Evolutionary conservation across 140 eudicot genomes (phyloP).

Genomic region (Bidens hawaiensis): DNA sequence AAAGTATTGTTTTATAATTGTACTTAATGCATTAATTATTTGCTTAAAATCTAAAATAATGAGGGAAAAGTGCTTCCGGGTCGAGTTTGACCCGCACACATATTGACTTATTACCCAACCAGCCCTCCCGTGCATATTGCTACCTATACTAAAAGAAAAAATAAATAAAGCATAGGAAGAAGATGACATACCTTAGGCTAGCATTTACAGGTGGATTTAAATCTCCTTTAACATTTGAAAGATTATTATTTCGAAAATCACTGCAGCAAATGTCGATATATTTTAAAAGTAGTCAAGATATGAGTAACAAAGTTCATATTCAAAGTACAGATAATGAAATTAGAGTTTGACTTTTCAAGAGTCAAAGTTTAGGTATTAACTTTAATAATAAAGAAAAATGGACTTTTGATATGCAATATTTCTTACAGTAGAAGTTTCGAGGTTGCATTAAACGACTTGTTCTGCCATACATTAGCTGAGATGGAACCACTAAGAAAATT

Average conservation of each 20-base stretch:
- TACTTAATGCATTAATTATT: background rate
- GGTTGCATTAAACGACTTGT: constrained; percentile 39
- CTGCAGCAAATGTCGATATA: constrained; percentile 33
- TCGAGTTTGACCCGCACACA: background rate
- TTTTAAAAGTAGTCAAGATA: background rate
- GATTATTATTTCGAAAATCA: constrained; percentile 56
- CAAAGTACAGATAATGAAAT: background rate
- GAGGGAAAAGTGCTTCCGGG: background rate
- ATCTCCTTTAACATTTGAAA: constrained; percentile 43
- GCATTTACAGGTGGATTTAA: constrained; percentile 63
- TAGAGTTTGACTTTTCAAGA: constrained; percentile 1
- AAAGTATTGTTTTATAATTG: background rate
- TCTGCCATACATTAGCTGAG: constrained; percentile 48
- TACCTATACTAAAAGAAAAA: background rate
- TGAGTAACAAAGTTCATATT: background rate
- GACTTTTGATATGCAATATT: background rate
- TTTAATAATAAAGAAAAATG: background rate
- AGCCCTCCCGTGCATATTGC: background rate
- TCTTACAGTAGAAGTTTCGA: constrained; percentile 63
- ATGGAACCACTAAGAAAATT: constrained; percentile 56
- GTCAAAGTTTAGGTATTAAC: background rate
- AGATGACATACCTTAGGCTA: constrained; percentile 43
- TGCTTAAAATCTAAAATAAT: background rate
- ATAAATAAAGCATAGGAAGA: background rate
- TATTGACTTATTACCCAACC: background rate